These are phyloP conservation scores for Parafenestella ontariensis DNA, from an alignment of 2,329 filamentous ascomycete species.

Conservation along the genomic window DNA sequence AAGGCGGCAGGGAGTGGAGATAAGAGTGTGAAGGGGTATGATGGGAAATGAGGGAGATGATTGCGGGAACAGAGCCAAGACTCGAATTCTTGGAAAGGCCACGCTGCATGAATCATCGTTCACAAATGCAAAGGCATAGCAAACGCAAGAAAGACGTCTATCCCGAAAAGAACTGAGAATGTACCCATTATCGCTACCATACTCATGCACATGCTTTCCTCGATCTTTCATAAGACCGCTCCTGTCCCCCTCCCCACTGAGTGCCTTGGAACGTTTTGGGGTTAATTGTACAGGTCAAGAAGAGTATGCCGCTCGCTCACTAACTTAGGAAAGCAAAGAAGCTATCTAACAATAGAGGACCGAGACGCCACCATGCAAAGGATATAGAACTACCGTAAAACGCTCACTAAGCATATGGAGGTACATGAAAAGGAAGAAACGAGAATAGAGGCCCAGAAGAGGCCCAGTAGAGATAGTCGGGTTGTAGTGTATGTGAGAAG, in stretches of 20 bases:
- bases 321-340: background rate
- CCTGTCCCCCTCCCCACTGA: too few species aligned
- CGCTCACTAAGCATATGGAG: background rate
- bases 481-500: background rate
- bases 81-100: background rate
- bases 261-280: background rate
- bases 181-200: background rate
- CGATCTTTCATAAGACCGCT: background rate
- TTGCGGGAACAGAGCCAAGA: background rate
- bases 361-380: conserved; percentile 4
- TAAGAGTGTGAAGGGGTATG: conserved; percentile 28
- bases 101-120: background rate
- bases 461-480: background rate
- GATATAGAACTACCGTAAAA: conserved; percentile 11
- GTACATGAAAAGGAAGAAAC: background rate
- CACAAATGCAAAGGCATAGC: background rate
- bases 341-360: background rate
- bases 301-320: background rate
- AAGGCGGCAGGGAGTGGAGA: conserved; percentile 15
- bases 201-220: background rate
- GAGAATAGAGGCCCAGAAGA: background rate
- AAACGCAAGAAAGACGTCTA: background rate
- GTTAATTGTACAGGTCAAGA: background rate
- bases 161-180: background rate
- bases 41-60: conserved; percentile 17